Base-by-base conservation (phyloP, 192 early-diverging fungal genomes). In the Podila clonocystis region DNA sequence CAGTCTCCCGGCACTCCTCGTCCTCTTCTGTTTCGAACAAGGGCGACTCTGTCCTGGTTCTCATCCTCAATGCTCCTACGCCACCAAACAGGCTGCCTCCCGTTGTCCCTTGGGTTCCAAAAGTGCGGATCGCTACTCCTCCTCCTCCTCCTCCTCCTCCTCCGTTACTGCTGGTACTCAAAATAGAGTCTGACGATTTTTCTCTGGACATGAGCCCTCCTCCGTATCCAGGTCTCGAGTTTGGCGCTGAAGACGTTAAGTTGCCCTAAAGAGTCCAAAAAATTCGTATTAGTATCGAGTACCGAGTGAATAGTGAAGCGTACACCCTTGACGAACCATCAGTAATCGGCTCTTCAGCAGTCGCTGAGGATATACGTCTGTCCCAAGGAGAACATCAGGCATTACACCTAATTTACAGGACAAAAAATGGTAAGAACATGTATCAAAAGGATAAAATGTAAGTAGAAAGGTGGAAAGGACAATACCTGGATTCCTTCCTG, bases 281-380 rank as follows among this genome's bases (percentile, higher is more conserved):
- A 22, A 19, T 36, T 0, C 34, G 26, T 20, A 34, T 55, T 55
- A 24, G 20, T 55, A 24, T 9, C 22, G 52, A 24, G n/a, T 24
- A 55, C 5, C 33, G 52, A 22, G 6, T 24, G 24, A 20, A 22
- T 7, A 5, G 9, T 9, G 9, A 36, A 36, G 11, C 24, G 9
- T 20, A 55, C 20, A 11, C 13, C 52, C 49, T 20, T 15, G 3
- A 22, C 41, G 30, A 69, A 84, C 83, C 83, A 84, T 61, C 6
- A 84, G 49, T 2, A 73, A 50, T 4, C 73, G 72, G 26, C 63
- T 75, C 52, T 72, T 80, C 58, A 82, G 68, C 67, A 84, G 55
- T n/a, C 79, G 69, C 58, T 84, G 83, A 9, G 83, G 77, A 66
- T 82, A 84, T 41, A 84, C 68, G 62, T 80, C 83, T 9, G 83